Evolutionary conservation across 140 eudicot genomes (phyloP).

Genomic region (Flaveria floridana): DNA sequence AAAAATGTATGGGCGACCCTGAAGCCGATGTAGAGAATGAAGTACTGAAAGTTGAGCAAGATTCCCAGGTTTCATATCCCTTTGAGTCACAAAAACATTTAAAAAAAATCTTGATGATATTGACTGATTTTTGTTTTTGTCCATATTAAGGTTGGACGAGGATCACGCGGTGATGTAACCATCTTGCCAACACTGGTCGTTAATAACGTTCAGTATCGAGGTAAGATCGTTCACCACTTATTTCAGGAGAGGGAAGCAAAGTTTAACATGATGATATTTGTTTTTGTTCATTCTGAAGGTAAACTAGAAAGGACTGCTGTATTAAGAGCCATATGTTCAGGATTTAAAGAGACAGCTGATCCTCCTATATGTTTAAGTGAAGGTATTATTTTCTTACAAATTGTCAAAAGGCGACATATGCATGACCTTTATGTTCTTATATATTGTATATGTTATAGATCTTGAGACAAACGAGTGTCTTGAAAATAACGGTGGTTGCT

Average conservation of each 20-base stretch:
- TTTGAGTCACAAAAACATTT: not conserved
- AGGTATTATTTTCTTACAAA: constrained; percentile 41
- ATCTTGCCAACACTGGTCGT: constrained; percentile 92
- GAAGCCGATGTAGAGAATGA: constrained; percentile 87
- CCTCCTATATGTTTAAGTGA: constrained; percentile 84
- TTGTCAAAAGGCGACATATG: not conserved
- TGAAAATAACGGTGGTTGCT: constrained; percentile 83
- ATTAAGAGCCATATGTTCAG: constrained; percentile 81
- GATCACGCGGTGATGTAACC: constrained; percentile 93
- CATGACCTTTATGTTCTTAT: constrained; percentile 19
- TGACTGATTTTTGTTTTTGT: constrained; percentile 5
- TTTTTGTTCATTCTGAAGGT: constrained; percentile 41
- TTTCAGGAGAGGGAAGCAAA: not conserved
- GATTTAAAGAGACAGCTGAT: constrained; percentile 79
- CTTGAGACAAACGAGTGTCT: constrained; percentile 90
- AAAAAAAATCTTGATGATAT: not conserved
- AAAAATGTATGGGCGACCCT: constrained; percentile 87
- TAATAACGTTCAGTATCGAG: constrained; percentile 83
- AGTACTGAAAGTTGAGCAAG: constrained; percentile 81
- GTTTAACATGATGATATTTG: not conserved
- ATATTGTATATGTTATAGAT: constrained; percentile 39
- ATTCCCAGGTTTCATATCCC: constrained; percentile 55
- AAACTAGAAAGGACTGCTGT: constrained; percentile 87
- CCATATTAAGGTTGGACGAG: constrained; percentile 68
- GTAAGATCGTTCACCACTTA: constrained; percentile 34